phyloP scores from a whole-genome alignment of 106 monocot genomes.

The Platanthera zijinensis region DNA sequence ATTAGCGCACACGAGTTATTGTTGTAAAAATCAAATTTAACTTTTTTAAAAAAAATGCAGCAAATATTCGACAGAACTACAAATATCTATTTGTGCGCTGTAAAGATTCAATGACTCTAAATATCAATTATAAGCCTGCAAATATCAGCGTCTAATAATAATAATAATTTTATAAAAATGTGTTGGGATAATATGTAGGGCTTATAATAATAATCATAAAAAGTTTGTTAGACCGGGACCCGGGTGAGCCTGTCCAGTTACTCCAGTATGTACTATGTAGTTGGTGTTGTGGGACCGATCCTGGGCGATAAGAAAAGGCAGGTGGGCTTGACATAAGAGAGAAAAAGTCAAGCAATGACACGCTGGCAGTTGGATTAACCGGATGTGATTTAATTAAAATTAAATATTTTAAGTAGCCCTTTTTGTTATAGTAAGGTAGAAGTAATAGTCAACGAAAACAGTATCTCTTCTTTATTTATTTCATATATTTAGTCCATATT shows the following conservation, averaged over 20 bases:
- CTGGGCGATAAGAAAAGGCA: neutral
- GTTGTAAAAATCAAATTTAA: no score
- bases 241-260: neutral
- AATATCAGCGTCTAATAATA: no score
- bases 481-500: no score
- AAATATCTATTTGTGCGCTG: no score
- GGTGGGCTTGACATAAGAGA: neutral
- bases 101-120: no score
- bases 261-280: neutral
- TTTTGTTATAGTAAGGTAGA: neutral
- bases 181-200: no score
- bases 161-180: no score
- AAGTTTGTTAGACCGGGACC: slow-evolving; percentile 1
- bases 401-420: neutral
- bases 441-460: neutral
- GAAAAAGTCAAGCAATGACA: neutral
- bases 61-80: no score
- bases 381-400: neutral
- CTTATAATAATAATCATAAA: neutral
- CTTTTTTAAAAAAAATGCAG: no score
- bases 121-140: no score
- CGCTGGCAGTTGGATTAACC: neutral
- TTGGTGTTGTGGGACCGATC: neutral
- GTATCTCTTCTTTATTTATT: neutral
- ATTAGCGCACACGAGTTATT: no score